Evolutionary conservation across 176 grass and related monocot genomes (phyloP).

Genomic region (Triticum dicoccoides): DNA sequence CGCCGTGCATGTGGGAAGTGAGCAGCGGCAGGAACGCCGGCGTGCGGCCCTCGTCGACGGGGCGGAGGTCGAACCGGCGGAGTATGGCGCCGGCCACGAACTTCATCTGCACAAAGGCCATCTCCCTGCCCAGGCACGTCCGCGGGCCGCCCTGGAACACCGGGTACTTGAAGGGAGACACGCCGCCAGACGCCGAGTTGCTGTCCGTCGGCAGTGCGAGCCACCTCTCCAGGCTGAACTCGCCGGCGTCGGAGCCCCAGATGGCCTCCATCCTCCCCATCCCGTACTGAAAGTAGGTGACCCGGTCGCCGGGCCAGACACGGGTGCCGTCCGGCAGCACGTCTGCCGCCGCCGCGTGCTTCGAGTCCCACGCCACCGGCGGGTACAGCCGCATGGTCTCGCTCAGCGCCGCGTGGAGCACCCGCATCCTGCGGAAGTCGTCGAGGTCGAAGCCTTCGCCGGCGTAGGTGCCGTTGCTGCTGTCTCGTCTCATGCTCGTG

Average conservation of each 20-base stretch:
- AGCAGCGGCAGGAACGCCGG: slow-evolving; percentile 69
- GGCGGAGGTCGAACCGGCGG: slow-evolving; percentile 45
- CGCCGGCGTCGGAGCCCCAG: slow-evolving; percentile 59
- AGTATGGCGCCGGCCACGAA: slow-evolving; percentile 62
- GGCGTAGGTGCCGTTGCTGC: background rate
- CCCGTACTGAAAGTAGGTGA: slow-evolving; percentile 93
- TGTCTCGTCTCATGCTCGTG: background rate
- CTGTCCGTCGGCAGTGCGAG: slow-evolving; percentile 9
- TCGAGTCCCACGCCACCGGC: slow-evolving; percentile 89
- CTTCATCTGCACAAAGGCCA: slow-evolving; percentile 92
- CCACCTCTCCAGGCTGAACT: slow-evolving; percentile 69
- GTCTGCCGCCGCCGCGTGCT: slow-evolving; percentile 64
- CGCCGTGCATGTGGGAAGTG: slow-evolving; percentile 71
- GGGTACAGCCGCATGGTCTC: slow-evolving; percentile 92
- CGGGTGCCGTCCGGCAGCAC: slow-evolving; percentile 76
- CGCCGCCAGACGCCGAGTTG: background rate
- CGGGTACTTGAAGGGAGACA: slow-evolving; percentile 82
- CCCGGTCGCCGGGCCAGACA: slow-evolving; percentile 56
- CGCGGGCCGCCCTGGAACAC: slow-evolving; percentile 87
- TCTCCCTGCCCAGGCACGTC: slow-evolving; percentile 77
- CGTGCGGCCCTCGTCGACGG: slow-evolving; percentile 43
- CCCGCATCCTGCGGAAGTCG: slow-evolving; percentile 46
- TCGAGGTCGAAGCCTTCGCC: slow-evolving; percentile 35
- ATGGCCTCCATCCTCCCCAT: slow-evolving; percentile 84
- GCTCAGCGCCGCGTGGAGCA: slow-evolving; percentile 80